Evolutionary conservation across 2,329 filamentous ascomycete genomes (phyloP).

Genomic region (Ophiognomonia clavigignenti-juglandacearum): DNA sequence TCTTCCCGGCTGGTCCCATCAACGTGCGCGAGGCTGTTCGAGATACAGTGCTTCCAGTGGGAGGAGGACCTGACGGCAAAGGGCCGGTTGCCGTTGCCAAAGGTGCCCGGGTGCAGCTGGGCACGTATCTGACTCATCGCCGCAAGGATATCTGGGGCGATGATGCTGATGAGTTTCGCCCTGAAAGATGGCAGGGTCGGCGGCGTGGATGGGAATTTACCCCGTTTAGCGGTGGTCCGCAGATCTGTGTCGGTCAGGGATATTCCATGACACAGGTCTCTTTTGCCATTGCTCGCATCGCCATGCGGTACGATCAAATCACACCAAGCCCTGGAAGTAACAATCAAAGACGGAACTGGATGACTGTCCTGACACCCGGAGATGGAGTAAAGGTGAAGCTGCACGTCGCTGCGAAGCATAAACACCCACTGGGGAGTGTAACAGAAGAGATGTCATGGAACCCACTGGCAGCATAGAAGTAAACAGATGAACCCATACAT

Average conservation of each 20-base stretch:
- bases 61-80: slow-evolving; percentile 32
- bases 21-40: slow-evolving; percentile 36
- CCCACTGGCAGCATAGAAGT: no score
- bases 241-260: background rate
- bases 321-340: background rate
- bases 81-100: slow-evolving; percentile 32
- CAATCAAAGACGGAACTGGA: background rate
- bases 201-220: background rate
- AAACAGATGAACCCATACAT: no score
- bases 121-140: background rate
- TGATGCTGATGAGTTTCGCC: background rate
- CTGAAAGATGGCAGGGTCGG: background rate
- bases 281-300: background rate
- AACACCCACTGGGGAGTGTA: no score
- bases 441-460: no score
- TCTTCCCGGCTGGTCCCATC: slow-evolving; percentile 37
- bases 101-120: slow-evolving; percentile 26
- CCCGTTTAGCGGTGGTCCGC: background rate
- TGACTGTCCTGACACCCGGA: background rate
- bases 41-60: slow-evolving; percentile 36
- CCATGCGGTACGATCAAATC: background rate
- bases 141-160: slow-evolving; percentile 1
- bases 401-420: background rate
- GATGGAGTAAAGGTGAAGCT: background rate
- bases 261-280: background rate